Evolutionary conservation across 1,139 yeast genomes (phyloP), one percentile per base, ranked within the genome.

Genomic region (Petasospora fabianii): DNA sequence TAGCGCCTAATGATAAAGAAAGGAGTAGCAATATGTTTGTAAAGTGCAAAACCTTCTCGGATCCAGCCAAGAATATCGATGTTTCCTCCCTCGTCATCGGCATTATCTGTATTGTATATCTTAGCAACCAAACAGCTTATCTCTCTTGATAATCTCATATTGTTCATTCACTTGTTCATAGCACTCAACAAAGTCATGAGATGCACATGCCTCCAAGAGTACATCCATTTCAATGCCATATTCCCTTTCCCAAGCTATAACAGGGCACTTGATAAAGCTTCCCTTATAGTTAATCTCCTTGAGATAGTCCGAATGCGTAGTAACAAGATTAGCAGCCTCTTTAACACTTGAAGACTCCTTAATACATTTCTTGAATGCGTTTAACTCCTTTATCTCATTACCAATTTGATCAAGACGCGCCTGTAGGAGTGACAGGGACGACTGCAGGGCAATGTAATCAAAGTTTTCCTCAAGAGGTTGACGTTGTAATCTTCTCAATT

Each of bases 401-500:
- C 48, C 40, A 19, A 54, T 39, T 15, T 37, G 39, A 2, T 17
- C n/a, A 8, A 46, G 26, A 10, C 55, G 40, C 4, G 50, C 32
- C 21, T 41, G 43, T 1, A 54, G 41, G 13, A 54, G 36, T 3
- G 50, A 46, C 21, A 53, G 38, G 3, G 58, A 41, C 20, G 54
- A 47, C 32, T 49, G 42, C 3, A 53, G 38, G 1, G 56, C 35
- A 5, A 51, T 42, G 34, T 39, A 50, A 35, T 54, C 57, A n/a
- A 53, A 38, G 31, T 39, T 45, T 14, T 70, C 75, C 50, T 79
- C 65, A 3, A 54, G 35, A 2, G 43, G 40, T n/a, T 34, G 37
- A 1, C 30, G 6, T 24, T 44, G 54, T 28, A 54, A 51, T 21
- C 21, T 27, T 12, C 35, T 21, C 8, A 51, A 32, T 32, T 44